Evolutionary conservation across 2,329 filamentous ascomycete genomes (phyloP).

Genomic region (Anthostomella pinea): DNA sequence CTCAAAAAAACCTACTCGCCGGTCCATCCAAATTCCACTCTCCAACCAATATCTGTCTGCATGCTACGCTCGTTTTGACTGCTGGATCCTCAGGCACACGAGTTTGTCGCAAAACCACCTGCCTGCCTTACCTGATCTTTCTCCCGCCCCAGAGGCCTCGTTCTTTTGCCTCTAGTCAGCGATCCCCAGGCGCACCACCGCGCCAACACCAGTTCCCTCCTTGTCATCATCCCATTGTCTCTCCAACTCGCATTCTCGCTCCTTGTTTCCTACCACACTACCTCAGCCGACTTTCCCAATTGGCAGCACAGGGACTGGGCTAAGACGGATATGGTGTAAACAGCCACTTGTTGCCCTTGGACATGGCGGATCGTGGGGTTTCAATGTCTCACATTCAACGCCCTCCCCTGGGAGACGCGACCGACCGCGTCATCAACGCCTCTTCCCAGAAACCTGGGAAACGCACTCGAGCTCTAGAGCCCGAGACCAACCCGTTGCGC

Average conservation of each 20-base stretch:
- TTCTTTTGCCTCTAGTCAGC: too few species aligned
- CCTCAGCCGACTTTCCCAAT: constrained; percentile 1
- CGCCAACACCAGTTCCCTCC: constrained; percentile 7
- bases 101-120: too few species aligned
- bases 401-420: constrained; percentile 30
- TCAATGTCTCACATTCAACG: constrained; percentile 18
- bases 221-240: neutral
- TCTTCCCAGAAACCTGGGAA: constrained; percentile 18
- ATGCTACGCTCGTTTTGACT: too few species aligned
- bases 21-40: too few species aligned
- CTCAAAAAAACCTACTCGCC: too few species aligned
- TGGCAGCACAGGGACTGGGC: neutral
- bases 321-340: constrained; percentile 16
- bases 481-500: constrained; percentile 22
- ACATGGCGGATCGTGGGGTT: constrained; percentile 23
- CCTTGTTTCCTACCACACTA: neutral
- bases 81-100: too few species aligned
- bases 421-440: constrained; percentile 26
- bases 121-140: too few species aligned
- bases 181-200: too few species aligned
- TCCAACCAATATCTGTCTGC: too few species aligned
- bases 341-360: constrained; percentile 7
- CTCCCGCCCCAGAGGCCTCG: too few species aligned
- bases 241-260: neutral
- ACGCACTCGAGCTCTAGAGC: constrained; percentile 4